A percentile compares a stretch with the other conserved stretches of the same genome.
These are phyloP conservation scores for Blastobotrys arbuscula DNA, from an alignment of 1,139 yeast genomes.

Conservation along the genomic window DNA sequence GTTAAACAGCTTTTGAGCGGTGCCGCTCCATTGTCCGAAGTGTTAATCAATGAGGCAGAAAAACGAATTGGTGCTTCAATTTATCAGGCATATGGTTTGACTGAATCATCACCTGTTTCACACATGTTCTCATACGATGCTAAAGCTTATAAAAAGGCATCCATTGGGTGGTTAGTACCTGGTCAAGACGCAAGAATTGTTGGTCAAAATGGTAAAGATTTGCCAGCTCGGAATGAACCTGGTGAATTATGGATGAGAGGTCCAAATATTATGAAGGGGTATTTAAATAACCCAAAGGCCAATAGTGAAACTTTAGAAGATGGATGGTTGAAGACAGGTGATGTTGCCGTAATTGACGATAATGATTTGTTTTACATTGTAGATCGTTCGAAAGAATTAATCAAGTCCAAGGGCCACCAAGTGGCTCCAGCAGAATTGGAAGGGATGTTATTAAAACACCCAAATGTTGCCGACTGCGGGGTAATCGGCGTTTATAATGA, in stretches of 20 bases:
- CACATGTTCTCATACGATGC: slow-evolving; percentile 20
- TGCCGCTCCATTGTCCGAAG: slow-evolving; percentile 37
- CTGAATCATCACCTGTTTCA: slow-evolving; percentile 40
- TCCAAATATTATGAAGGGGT: slow-evolving; percentile 59
- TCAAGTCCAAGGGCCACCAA: slow-evolving; percentile 79
- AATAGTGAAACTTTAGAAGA: slow-evolving; percentile 50
- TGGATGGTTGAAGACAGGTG: slow-evolving; percentile 80
- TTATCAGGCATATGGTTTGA: slow-evolving; percentile 72
- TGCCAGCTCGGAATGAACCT: slow-evolving; percentile 28
- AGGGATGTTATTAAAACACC: slow-evolving; percentile 48
- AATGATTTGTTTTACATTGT: slow-evolving; percentile 56
- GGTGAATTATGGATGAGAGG: slow-evolving; percentile 69
- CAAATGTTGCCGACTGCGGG: slow-evolving; percentile 33
- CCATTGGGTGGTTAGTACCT: slow-evolving; percentile 47
- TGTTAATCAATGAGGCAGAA: slow-evolving; percentile 21
- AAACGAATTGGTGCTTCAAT: slow-evolving; percentile 17
- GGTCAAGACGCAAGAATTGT: slow-evolving; percentile 43
- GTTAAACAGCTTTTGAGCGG: slow-evolving; percentile 30
- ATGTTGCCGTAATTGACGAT: slow-evolving; percentile 52
- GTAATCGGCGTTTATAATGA: slow-evolving; percentile 33
- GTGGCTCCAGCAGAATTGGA: slow-evolving; percentile 79
- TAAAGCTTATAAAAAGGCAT: slow-evolving; percentile 23
- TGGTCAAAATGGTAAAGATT: slow-evolving; percentile 41
- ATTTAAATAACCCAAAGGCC: slow-evolving; percentile 52
- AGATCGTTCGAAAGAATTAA: slow-evolving; percentile 74